Percentiles rank a stretch among this genome's conserved stretches.
Evolutionary conservation across 257 asterid species (phyloP).

Genomic region (Przewalskia tangutica): DNA sequence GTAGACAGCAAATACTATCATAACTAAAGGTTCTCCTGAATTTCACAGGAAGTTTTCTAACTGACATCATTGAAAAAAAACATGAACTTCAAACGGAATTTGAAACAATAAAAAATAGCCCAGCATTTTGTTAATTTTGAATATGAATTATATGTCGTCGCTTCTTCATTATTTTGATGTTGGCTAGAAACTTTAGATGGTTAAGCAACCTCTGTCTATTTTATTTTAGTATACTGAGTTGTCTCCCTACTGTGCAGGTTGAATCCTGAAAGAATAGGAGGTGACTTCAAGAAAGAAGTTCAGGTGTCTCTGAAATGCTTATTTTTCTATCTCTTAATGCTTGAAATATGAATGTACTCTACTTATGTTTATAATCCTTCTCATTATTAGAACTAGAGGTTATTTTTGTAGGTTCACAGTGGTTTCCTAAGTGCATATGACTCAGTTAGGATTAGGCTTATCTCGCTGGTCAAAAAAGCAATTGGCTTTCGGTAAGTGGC

Average conservation of each 20-base stretch:
- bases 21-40: neutral
- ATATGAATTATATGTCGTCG: neutral
- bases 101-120: neutral
- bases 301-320: slow-evolving; percentile 35
- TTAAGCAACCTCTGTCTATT: neutral
- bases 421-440: slow-evolving; percentile 94
- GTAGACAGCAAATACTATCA: neutral
- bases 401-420: slow-evolving; percentile 67
- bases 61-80: neutral
- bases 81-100: neutral
- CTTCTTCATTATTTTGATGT: neutral
- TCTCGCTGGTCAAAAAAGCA: slow-evolving; percentile 71
- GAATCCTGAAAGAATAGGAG: slow-evolving; percentile 95
- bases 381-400: neutral
- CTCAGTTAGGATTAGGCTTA: slow-evolving; percentile 79
- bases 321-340: slow-evolving; percentile 1
- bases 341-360: neutral
- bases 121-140: neutral
- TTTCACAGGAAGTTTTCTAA: neutral
- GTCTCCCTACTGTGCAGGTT: slow-evolving; percentile 42
- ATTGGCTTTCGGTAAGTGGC: slow-evolving; percentile 52
- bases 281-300: slow-evolving; percentile 84
- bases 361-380: neutral
- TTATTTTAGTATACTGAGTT: slow-evolving; percentile 14
- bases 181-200: neutral